Conservation (phyloP, 495 filamentous ascomycete genomes). For the Choiromyces venosus region DNA sequence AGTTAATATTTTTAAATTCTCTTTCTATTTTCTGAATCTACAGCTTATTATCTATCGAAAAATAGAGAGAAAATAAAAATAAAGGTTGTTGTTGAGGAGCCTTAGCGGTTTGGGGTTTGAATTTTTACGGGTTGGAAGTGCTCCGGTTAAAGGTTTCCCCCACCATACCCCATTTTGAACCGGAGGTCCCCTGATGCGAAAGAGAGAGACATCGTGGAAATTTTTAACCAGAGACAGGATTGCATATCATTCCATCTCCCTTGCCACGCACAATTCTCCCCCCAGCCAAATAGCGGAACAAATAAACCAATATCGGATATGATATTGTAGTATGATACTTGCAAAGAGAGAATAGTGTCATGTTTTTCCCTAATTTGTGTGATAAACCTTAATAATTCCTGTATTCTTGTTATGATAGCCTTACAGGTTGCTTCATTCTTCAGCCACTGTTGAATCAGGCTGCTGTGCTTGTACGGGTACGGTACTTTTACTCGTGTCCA, state of each 20-base stretch:
- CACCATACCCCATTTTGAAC: background rate
- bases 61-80: no score
- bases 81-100: no score
- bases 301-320: background rate
- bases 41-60: no score
- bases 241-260: background rate
- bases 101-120: no score
- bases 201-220: background rate
- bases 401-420: background rate
- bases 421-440: background rate
- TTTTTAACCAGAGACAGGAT: background rate
- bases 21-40: no score
- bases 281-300: background rate
- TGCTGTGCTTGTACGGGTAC: background rate
- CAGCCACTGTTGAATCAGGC: background rate
- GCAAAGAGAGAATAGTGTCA: background rate
- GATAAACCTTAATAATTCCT: background rate
- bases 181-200: background rate
- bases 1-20: no score
- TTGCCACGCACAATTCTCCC: background rate
- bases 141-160: no score
- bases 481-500: background rate
- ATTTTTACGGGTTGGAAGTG: no score
- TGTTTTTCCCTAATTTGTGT: background rate
- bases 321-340: background rate